These are phyloP conservation scores for Pestalotiopsis sp. DNA, from an alignment of 2,329 filamentous ascomycete species.

Conservation along the genomic window DNA sequence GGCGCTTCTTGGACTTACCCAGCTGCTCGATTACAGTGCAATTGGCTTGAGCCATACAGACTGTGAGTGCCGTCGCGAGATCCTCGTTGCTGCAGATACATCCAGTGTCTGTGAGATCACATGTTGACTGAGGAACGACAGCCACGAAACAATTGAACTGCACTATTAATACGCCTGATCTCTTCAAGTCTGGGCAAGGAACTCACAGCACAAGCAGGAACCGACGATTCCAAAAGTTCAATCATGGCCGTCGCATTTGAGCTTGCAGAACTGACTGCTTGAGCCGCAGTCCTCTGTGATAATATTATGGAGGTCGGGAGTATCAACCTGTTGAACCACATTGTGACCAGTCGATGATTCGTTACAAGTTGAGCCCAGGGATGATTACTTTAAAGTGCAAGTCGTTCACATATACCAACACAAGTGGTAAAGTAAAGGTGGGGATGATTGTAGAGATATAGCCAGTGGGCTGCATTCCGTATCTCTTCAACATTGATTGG, in stretches of 20 bases:
- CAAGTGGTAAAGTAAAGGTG: background rate
- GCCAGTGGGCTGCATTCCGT: background rate
- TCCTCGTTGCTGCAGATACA: slow-evolving; percentile 1
- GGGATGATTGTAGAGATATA: background rate
- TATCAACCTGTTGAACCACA: background rate
- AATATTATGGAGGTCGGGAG: background rate
- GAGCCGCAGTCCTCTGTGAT: background rate
- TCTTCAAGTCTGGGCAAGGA: background rate
- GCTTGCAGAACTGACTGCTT: background rate
- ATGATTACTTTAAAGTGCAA: background rate
- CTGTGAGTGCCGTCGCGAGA: background rate
- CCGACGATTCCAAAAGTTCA: background rate
- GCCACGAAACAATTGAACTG: slow-evolving; percentile 4
- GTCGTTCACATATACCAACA: background rate
- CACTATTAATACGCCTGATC: background rate
- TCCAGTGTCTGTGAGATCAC: slow-evolving; percentile 2
- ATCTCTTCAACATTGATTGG: background rate
- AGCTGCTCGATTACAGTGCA: slow-evolving; percentile 4
- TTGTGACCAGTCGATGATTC: background rate
- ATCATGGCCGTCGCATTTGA: background rate
- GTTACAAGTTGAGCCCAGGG: background rate
- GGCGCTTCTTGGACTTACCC: background rate
- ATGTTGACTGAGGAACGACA: background rate
- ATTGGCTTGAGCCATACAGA: background rate
- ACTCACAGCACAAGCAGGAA: background rate